Conservation (phyloP, 345 rosid species). For the Aegle marmelos region DNA sequence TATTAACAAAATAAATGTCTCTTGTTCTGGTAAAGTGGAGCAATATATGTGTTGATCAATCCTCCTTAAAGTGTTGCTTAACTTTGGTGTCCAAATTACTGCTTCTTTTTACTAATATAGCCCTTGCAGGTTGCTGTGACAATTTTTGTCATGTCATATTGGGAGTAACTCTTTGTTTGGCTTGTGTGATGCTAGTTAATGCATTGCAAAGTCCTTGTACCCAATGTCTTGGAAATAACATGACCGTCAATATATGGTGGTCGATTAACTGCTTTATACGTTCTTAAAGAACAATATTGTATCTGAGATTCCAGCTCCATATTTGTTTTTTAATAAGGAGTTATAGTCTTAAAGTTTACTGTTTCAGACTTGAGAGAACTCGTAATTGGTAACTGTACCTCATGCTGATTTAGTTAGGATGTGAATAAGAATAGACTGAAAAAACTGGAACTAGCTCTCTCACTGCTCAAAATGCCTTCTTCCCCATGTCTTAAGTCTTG, state of each 20-base stretch:
- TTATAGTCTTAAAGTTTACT: background rate
- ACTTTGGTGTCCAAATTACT: background rate
- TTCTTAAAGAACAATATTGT: background rate
- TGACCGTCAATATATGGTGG: background rate
- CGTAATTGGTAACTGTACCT: background rate
- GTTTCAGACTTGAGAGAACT: background rate
- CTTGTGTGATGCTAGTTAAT: background rate
- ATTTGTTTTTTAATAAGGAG: background rate
- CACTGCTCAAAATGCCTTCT: background rate
- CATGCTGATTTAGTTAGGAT: background rate
- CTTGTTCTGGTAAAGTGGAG: background rate
- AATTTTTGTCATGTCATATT: background rate
- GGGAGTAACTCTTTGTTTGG: background rate
- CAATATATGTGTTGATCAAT: background rate
- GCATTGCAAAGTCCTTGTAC: background rate
- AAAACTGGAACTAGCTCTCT: background rate
- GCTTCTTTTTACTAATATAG: background rate
- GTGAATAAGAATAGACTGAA: background rate
- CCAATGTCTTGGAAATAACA: background rate
- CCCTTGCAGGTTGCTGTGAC: background rate
- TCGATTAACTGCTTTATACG: background rate
- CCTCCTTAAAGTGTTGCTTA: background rate
- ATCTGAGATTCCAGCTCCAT: background rate
- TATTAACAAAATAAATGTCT: background rate
- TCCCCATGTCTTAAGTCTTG: background rate